Conservation (phyloP, 2,329 filamentous ascomycete species). For the Trichoderma hamatum region DNA sequence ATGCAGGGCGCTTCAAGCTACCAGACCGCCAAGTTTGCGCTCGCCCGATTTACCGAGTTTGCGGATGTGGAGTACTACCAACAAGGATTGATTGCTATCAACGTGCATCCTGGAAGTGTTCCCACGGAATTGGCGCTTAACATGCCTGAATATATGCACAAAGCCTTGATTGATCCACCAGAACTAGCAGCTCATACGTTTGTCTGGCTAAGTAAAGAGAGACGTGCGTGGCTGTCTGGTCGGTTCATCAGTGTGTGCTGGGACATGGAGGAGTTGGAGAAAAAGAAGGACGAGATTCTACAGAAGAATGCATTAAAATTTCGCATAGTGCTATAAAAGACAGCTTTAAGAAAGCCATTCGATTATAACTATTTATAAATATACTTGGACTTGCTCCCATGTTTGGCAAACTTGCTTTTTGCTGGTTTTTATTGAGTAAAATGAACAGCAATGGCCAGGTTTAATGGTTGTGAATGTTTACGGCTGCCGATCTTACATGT, state of each 20-base stretch:
- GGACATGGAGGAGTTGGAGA: constrained; percentile 40
- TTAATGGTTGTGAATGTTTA: not conserved
- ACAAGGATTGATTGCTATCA: constrained; percentile 46
- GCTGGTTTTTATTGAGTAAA: no score
- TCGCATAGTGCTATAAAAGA: not conserved
- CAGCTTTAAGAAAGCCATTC: not conserved
- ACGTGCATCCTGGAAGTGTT: constrained; percentile 45
- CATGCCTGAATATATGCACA: not conserved
- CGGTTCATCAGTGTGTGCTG: constrained; percentile 36
- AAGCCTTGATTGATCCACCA: not conserved
- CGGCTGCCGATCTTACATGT: not conserved
- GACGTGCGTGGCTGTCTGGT: constrained; percentile 43
- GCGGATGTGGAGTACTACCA: constrained; percentile 49
- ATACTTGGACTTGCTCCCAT: not conserved
- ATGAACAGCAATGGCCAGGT: no score
- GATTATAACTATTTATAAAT: not conserved
- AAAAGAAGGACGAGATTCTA: constrained; percentile 38
- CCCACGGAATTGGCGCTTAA: constrained; percentile 41
- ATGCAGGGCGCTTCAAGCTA: constrained; percentile 41
- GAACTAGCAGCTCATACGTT: constrained; percentile 33
- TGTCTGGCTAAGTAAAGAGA: constrained; percentile 33
- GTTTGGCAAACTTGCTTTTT: not conserved
- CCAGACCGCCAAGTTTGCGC: constrained; percentile 52
- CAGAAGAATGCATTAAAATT: constrained; percentile 36
- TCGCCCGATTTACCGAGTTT: constrained; percentile 54